phyloP scores from a whole-genome alignment of 2,329 filamentous ascomycete species.

The Macroventuria anomochaeta region DNA sequence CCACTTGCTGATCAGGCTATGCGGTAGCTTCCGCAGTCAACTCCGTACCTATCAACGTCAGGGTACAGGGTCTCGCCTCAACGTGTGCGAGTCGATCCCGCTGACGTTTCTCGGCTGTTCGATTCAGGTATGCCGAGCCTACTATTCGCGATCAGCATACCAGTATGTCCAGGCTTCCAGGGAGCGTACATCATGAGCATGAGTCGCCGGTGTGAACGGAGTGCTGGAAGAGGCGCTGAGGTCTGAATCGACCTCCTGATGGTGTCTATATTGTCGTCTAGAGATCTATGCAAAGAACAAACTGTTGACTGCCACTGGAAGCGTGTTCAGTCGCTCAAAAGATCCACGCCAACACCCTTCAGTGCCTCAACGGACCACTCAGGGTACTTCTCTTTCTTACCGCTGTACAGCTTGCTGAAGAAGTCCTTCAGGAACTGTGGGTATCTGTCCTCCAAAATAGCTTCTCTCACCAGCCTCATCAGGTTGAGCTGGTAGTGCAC shows the following conservation, averaged over 20 bases:
- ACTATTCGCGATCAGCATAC: not conserved
- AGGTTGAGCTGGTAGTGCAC: slow-evolving; percentile 89
- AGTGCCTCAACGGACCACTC: slow-evolving; percentile 85
- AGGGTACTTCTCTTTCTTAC: slow-evolving; percentile 71
- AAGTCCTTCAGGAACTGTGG: slow-evolving; percentile 79
- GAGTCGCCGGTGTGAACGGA: too few species aligned
- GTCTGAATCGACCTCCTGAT: not conserved
- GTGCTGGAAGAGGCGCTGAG: not conserved
- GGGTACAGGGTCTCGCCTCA: not conserved
- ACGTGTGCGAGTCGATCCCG: not conserved
- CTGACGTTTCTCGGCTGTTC: not conserved
- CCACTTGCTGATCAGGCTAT: not conserved
- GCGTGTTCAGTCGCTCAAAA: slow-evolving; percentile 28
- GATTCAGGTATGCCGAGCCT: not conserved
- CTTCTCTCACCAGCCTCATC: slow-evolving; percentile 76
- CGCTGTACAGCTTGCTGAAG: slow-evolving; percentile 74
- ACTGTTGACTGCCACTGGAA: too few species aligned
- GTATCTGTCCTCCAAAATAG: slow-evolving; percentile 82
- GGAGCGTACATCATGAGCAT: too few species aligned
- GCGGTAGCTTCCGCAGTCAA: not conserved
- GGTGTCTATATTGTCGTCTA: not conserved
- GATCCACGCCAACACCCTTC: slow-evolving; percentile 72
- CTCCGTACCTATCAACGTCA: not conserved
- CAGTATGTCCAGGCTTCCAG: too few species aligned
- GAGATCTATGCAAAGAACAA: not conserved